Evolutionary conservation across 257 asterid genomes (phyloP), one percentile per base, ranked within the genome.

Genomic region (Solanum corneliomulleri): DNA sequence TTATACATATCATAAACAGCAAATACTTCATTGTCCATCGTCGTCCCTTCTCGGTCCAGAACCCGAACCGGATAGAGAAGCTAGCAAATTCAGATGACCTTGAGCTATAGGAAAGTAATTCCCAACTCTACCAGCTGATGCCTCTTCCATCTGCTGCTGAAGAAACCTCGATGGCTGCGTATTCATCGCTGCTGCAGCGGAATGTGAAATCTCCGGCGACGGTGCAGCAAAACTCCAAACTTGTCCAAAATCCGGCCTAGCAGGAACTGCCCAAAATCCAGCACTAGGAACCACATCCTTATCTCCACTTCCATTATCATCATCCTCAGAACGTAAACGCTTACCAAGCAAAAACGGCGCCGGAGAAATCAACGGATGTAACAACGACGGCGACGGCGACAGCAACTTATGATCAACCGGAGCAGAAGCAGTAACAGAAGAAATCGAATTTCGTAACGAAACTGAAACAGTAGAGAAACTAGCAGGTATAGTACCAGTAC

Each of bases 1-100:
- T 60, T 64, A 84, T 84, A 84, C 77, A 62, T 42, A 84, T 64
- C 8, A 62, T 84, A 18, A 84, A 29, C 80, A 66, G n/a, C 41
- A 84, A 25, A 66, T 66, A 84, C 41, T 62, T 62, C 81, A 74
- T 92, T 92, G 60, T 95, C 93, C 25, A 95, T 96, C 64, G 92
- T 95, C 93, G 93, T 97, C 98, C 97, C 96, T 33, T 94, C 93
- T 87, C 44, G 58, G 98, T 98, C 98, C 99, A 91, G 91, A 94
- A 96, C 14, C 98, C 95, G 90, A 95, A 96, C 14, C 98, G 94
- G 25, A 74, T 9, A 74, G 91, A 5, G 99, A 94, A 3, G 99
- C 99, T 2, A 97, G 95, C 91, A 97, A 93, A 89, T 97, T 95
- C 86, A 97, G 93, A 92, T 97, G 99, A 16, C 99, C 98, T 89